Percentiles rank a stretch among this genome's conserved stretches.
Evolutionary conservation across 345 rosid species (phyloP).

Genomic region (Geranium brycei): DNA sequence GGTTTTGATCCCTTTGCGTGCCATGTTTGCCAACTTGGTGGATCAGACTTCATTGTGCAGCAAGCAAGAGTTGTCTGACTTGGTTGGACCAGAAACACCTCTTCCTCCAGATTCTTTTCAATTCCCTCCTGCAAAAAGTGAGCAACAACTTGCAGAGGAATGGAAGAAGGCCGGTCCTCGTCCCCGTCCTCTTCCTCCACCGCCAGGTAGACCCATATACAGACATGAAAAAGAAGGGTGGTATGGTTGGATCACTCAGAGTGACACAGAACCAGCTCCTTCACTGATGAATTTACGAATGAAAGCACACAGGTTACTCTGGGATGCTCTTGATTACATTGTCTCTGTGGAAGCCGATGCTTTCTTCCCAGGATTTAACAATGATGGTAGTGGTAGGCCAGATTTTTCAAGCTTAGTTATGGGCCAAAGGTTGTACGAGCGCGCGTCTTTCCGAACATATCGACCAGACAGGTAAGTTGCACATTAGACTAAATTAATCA

Average conservation of each 20-base stretch:
- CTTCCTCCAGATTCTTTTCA: constrained; percentile 37
- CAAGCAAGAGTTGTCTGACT: constrained; percentile 52
- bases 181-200: constrained; percentile 98
- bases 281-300: constrained; percentile 61
- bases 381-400: constrained; percentile 78
- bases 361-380: constrained; percentile 76
- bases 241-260: constrained; percentile 92
- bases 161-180: constrained; percentile 96
- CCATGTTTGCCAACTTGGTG: constrained; percentile 66
- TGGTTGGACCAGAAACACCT: constrained; percentile 76
- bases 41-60: constrained; percentile 75
- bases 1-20: constrained; percentile 75
- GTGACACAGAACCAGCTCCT: constrained; percentile 68
- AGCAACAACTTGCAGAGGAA: constrained; percentile 55
- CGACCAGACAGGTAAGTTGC: constrained; percentile 67
- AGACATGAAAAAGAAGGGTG: constrained; percentile 97
- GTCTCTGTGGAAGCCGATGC: constrained; percentile 90
- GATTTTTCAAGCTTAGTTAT: constrained; percentile 94
- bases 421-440: constrained; percentile 91
- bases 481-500: constrained; percentile 1
- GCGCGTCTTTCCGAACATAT: constrained; percentile 70
- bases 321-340: constrained; percentile 94
- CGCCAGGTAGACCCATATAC: constrained; percentile 88
- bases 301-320: constrained; percentile 82
- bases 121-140: constrained; percentile 45